Conservation (phyloP, 2,329 filamentous ascomycete species). For the Graphilbum fragrans region DNA sequence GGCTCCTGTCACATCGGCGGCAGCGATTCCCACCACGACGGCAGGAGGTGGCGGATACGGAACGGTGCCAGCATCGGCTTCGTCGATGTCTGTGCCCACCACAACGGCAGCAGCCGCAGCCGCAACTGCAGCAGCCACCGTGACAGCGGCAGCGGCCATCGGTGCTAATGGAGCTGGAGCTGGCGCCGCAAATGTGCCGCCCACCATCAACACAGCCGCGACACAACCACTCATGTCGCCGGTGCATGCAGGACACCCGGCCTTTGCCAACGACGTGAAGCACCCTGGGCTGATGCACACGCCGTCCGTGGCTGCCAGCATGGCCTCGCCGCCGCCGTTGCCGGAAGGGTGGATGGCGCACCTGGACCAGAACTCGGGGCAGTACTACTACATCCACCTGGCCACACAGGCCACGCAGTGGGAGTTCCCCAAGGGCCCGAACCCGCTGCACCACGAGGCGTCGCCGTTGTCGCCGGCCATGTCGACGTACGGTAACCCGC, state of each 20-base stretch:
- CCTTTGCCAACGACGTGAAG: slow-evolving; percentile 67
- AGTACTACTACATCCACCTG: slow-evolving; percentile 98
- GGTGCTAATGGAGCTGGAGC: slow-evolving; percentile 4
- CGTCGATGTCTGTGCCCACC: too few species aligned
- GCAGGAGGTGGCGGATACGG: too few species aligned
- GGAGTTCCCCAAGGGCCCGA: slow-evolving; percentile 96
- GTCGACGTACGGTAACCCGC: slow-evolving; percentile 63
- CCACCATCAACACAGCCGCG: not conserved
- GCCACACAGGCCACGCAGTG: slow-evolving; percentile 93
- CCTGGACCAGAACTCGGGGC: slow-evolving; percentile 85
- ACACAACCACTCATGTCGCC: slow-evolving; percentile 24
- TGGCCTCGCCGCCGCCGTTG: slow-evolving; percentile 78
- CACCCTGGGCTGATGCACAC: slow-evolving; percentile 28
- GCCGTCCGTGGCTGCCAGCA: slow-evolving; percentile 36
- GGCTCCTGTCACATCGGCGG: not conserved
- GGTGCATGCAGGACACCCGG: slow-evolving; percentile 63
- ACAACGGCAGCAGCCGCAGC: too few species aligned
- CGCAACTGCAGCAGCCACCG: not conserved
- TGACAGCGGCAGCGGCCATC: not conserved
- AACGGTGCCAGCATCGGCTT: too few species aligned
- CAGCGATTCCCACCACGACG: too few species aligned
- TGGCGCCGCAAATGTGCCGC: not conserved
- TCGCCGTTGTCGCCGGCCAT: slow-evolving; percentile 72
- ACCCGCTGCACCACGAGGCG: slow-evolving; percentile 72
- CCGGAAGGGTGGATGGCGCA: slow-evolving; percentile 98